phyloP scores from a whole-genome alignment of 495 filamentous ascomycete species.

The Trichoderma parareesei region DNA sequence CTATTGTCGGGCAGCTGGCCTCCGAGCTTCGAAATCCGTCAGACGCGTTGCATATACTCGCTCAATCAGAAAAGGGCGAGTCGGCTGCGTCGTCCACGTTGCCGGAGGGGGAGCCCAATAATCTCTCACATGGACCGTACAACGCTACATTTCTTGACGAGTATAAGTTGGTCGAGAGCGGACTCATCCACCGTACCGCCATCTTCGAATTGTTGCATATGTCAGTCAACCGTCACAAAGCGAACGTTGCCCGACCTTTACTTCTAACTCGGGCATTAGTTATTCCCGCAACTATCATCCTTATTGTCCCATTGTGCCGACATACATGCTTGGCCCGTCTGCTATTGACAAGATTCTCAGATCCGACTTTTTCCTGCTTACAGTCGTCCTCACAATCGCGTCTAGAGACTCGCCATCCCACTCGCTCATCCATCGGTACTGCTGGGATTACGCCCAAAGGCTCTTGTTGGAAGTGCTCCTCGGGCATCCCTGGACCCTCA shows the following conservation, averaged over 20 bases:
- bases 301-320: constrained; percentile 9
- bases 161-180: not conserved
- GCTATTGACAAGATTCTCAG: not conserved
- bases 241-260: too few species aligned
- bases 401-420: constrained; percentile 8
- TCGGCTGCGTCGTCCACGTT: not conserved
- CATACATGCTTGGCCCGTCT: not conserved
- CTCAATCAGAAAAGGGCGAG: not conserved
- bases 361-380: constrained; percentile 5
- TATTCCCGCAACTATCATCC: constrained; percentile 10
- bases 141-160: not conserved
- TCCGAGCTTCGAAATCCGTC: constrained; percentile 7
- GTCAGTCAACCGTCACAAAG: not conserved
- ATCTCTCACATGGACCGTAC: not conserved
- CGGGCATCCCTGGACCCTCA: not conserved
- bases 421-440: not conserved
- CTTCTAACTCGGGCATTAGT: not conserved
- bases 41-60: constrained; percentile 8
- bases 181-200: not conserved
- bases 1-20: not conserved
- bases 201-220: not conserved
- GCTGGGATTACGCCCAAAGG: constrained; percentile 1
- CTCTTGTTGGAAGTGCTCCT: not conserved
- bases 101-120: not conserved
- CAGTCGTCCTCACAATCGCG: constrained; percentile 1